Evolutionary conservation across 1,284 basidiomycete species (phyloP).

Genomic region (Trichosporon faecale): DNA sequence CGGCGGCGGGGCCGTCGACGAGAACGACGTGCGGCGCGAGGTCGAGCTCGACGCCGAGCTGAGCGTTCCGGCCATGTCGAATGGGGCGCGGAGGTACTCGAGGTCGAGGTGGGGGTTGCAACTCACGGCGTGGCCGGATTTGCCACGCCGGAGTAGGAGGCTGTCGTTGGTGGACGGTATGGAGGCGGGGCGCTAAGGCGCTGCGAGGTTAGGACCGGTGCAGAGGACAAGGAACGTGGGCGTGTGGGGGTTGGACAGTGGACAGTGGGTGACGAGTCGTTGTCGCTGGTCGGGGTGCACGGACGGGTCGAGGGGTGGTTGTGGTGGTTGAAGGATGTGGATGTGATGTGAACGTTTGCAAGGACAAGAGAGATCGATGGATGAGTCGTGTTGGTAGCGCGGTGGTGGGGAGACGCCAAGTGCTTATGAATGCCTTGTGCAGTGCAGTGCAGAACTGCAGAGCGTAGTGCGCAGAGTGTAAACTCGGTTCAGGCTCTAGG

Average conservation of each 20-base stretch:
- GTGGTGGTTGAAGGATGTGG: background rate
- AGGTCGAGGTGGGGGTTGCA: background rate
- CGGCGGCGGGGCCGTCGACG: slow-evolving; percentile 1
- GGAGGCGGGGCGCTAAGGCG: background rate
- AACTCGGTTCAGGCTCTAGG: background rate
- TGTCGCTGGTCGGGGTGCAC: background rate
- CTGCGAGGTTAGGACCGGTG: background rate
- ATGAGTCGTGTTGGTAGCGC: background rate
- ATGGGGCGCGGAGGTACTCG: background rate
- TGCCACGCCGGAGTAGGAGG: slow-evolving; percentile 5
- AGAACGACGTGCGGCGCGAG: slow-evolving; percentile 6
- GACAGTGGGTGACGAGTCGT: background rate
- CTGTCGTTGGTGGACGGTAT: slow-evolving; percentile 4
- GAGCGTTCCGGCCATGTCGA: background rate
- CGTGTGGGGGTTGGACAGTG: background rate
- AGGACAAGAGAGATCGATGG: background rate
- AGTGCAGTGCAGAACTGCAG: no score
- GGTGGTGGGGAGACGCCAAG: background rate
- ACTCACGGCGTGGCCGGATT: slow-evolving; percentile 3
- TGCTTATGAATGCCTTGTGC: background rate
- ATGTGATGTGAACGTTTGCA: background rate
- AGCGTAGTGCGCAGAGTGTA: background rate
- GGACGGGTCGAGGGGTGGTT: background rate
- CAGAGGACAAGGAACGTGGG: background rate
- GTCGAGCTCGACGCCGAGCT: background rate